Percentiles rank a stretch among this genome's conserved stretches.
Conservation (phyloP, 495 filamentous ascomycete species). For the Cairneyella variabilis region DNA sequence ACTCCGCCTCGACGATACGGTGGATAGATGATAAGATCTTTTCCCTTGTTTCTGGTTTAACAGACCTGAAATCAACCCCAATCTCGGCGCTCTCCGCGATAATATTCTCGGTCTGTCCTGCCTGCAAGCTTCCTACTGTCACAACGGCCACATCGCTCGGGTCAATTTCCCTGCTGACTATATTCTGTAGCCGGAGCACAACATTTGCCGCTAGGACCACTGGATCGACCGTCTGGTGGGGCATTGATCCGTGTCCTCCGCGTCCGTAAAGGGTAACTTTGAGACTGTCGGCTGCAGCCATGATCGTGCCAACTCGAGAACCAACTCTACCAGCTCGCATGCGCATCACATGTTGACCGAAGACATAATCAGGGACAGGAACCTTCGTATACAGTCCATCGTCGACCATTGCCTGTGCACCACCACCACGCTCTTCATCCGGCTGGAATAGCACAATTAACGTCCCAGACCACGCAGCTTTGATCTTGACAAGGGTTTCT, state of each 20-base stretch:
- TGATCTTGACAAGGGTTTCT: conserved; percentile 34
- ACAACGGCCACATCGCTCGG: conserved; percentile 51
- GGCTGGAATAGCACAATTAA: conserved; percentile 58
- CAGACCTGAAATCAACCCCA: conserved; percentile 45
- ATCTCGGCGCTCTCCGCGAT: conserved; percentile 44
- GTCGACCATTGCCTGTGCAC: conserved; percentile 55
- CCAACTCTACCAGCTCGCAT: conserved; percentile 31
- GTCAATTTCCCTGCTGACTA: conserved; percentile 49
- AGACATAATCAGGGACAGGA: conserved; percentile 50
- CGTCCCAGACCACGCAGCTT: conserved; percentile 48
- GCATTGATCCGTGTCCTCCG: conserved; percentile 49
- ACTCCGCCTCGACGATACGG: conserved; percentile 52
- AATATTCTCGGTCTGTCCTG: conserved; percentile 50
- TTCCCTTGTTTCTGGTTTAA: conserved; percentile 32
- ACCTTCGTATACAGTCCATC: conserved; percentile 52
- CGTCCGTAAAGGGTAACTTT: conserved; percentile 43
- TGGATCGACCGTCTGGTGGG: conserved; percentile 52
- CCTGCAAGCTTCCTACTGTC: conserved; percentile 48
- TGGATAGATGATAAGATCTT: conserved; percentile 39
- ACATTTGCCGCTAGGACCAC: conserved; percentile 48
- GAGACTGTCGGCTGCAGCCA: conserved; percentile 38
- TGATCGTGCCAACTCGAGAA: conserved; percentile 36
- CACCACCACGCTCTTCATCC: conserved; percentile 47
- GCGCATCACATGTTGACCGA: conserved; percentile 53
- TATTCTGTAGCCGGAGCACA: conserved; percentile 51